Evolutionary conservation across 2,329 filamentous ascomycete genomes (phyloP).

Genomic region (Stagonosporopsis rhizophila): DNA sequence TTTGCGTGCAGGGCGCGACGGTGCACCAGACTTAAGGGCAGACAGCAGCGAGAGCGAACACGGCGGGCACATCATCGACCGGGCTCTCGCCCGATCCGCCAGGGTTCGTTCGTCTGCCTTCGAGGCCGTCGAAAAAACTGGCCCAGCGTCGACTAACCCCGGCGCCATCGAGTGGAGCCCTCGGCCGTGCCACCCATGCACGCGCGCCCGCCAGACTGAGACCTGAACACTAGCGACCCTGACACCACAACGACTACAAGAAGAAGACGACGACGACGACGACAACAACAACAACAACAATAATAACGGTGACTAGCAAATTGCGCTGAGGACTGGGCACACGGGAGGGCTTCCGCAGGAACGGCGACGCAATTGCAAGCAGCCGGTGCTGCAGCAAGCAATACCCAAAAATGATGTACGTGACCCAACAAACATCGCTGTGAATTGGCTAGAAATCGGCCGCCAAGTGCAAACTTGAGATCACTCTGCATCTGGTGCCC

Average conservation of each 20-base stretch:
- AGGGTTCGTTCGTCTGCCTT: conserved; percentile 19
- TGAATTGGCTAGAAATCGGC: neutral
- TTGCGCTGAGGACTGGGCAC: neutral
- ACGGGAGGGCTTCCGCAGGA: neutral
- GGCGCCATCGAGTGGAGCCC: conserved; percentile 1
- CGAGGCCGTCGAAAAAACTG: conserved; percentile 16
- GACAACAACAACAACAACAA: neutral
- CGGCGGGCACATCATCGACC: conserved; percentile 9
- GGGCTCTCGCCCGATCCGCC: conserved; percentile 16
- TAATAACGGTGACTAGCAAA: neutral
- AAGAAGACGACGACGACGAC: neutral
- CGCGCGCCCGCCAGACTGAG: neutral
- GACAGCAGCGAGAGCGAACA: neutral
- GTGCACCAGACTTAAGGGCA: neutral
- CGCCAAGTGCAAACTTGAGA: neutral
- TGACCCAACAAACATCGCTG: neutral
- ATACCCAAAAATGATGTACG: neutral
- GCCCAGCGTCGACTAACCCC: conserved; percentile 8
- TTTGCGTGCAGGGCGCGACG: neutral
- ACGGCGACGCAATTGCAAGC: neutral
- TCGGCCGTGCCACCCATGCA: conserved; percentile 16
- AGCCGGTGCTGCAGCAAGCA: neutral
- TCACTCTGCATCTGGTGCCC: neutral
- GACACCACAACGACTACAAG: neutral
- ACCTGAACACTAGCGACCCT: neutral